Evolutionary conservation across 2,329 filamentous ascomycete species (phyloP), one percentile per base, ranked within the genome.

Genomic region (Aureobasidium musti): DNA sequence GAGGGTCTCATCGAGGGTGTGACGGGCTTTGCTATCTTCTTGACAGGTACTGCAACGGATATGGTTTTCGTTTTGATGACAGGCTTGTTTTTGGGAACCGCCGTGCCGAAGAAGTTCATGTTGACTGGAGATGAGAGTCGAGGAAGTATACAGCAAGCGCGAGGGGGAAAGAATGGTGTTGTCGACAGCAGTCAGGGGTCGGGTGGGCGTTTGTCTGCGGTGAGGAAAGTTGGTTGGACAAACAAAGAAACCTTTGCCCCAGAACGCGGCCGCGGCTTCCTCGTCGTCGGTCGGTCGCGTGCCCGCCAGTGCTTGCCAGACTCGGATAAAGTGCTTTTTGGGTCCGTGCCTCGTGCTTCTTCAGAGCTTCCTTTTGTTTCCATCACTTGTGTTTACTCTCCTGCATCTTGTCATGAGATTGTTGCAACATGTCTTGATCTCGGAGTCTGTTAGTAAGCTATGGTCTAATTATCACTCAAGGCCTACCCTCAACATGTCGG

Each of bases 71-170:
- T 37, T n/a, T 66, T 66, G 64, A 66, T 66, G 52, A 57, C 53
- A 11, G 53, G 67, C 53, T 49, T 68, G 63, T 66, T 47, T 30
- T 56, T 68, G 8, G 35, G 67, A 2, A 8, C 63, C 3, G 49
- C 45, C 7, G 33, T 64, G 39, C 63, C 64, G 64, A 66, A 66
- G 64, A 66, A 66, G 35, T 60, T 66, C 64, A 66, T 66, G 64
- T 7, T 60, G 63, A n/a, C 2, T 5, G 21, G 39, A 4, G 19
- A 37, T n/a, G 26, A 43, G 21, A 13, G 26, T 28, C 28, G 33
- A 26, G 47, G 26, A 33, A 35, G 49, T 23, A 63, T 37, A 47
- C 41, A 63, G 45, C 45, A 45, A 41, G 30, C 33, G 59, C 33
- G 33, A 26, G 33, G 30, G 23, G 45, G 7, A 10, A 54, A 54